Conservation (phyloP, 1,284 basidiomycete genomes). For the Ceratorhiza oryzae-sativae region DNA sequence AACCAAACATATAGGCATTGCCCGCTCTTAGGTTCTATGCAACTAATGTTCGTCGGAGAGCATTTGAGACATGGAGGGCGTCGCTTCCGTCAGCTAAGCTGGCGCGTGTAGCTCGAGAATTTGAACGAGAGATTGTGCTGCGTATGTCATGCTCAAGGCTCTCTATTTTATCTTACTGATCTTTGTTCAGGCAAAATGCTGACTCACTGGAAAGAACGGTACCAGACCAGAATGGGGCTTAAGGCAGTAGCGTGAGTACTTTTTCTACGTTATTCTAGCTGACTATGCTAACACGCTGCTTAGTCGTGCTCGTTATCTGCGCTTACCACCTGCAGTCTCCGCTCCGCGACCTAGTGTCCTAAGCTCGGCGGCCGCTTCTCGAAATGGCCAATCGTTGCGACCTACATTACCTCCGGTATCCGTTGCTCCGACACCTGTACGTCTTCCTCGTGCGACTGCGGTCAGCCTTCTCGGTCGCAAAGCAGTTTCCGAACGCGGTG, state of each 20-base stretch:
- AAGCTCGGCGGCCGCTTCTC: slow-evolving; percentile 29
- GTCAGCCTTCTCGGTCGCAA: slow-evolving; percentile 31
- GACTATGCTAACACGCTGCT: slow-evolving; percentile 37
- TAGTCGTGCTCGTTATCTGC: slow-evolving; percentile 71
- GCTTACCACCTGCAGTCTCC: slow-evolving; percentile 57
- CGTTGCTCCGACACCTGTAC: neutral
- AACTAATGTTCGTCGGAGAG: slow-evolving; percentile 62
- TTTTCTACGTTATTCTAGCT: slow-evolving; percentile 10
- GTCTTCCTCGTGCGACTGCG: slow-evolving; percentile 11
- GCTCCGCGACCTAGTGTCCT: slow-evolving; percentile 27
- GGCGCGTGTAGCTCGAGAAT: slow-evolving; percentile 68
- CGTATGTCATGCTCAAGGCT: slow-evolving; percentile 56
- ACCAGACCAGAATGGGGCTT: slow-evolving; percentile 71
- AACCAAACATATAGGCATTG: slow-evolving; percentile 60
- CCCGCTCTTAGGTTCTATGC: slow-evolving; percentile 78
- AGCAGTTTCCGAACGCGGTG: slow-evolving; percentile 16
- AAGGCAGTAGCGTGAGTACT: slow-evolving; percentile 79
- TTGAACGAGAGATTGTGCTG: slow-evolving; percentile 61
- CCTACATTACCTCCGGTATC: slow-evolving; percentile 6
- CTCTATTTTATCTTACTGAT: slow-evolving; percentile 41
- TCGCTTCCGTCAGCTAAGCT: slow-evolving; percentile 72
- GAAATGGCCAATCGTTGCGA: neutral
- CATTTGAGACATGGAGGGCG: slow-evolving; percentile 69
- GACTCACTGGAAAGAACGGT: slow-evolving; percentile 68
- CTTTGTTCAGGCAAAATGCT: slow-evolving; percentile 60